Conservation (phyloP, 129 eudicot species). For the Cynara cardunculus region DNA sequence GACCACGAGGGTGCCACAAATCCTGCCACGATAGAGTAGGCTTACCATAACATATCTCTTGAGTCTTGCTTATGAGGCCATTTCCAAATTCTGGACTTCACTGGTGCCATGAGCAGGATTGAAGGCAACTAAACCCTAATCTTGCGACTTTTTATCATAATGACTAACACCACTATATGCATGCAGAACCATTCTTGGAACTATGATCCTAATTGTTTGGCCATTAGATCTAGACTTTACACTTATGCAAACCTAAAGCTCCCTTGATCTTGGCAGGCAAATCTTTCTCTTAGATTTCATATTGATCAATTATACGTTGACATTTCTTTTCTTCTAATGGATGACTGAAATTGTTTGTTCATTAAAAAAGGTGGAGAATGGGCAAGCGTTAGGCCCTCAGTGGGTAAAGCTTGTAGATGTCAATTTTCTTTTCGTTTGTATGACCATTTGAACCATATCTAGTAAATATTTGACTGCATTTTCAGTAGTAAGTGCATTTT, state of each 20-base stretch:
- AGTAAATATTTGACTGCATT: not conserved
- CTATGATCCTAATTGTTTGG: not conserved
- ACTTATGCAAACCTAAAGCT: not conserved
- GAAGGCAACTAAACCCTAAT: not conserved
- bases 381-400: too few species aligned
- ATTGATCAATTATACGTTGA: not conserved
- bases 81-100: not conserved
- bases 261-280: not conserved
- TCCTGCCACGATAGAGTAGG: not conserved
- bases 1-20: not conserved
- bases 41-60: not conserved
- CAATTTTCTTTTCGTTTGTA: not conserved
- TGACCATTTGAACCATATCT: not conserved
- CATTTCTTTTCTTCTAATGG: not conserved
- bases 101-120: not conserved
- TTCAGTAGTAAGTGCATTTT: too few species aligned
- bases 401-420: slow-evolving; percentile 13
- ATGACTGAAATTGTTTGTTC: not conserved
- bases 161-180: not conserved
- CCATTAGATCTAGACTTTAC: not conserved
- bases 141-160: not conserved
- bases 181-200: not conserved
- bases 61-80: not conserved
- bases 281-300: not conserved
- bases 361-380: not conserved